phyloP scores from a whole-genome alignment of 1,139 yeast species.

The Hansenula anomala region DNA sequence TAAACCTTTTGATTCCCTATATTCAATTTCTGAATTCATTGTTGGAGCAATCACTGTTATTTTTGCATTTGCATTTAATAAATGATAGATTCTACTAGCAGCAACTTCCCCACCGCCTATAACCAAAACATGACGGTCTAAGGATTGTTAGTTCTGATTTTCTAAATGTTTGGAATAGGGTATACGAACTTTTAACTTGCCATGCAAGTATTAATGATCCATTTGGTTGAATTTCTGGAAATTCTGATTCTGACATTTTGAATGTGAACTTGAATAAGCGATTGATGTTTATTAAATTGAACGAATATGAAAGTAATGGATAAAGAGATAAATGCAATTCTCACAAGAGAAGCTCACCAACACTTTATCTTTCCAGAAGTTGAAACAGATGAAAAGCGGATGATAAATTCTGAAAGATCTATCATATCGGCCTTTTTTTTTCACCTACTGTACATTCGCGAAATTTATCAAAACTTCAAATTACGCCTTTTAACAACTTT shows the following conservation, averaged over 20 bases:
- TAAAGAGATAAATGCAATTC: too few relatives aligned
- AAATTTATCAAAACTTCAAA: too few relatives aligned
- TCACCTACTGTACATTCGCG: too few relatives aligned
- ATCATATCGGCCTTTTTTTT: neutral
- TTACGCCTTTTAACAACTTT: too few relatives aligned
- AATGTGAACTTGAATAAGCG: neutral
- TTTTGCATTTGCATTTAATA: constrained; percentile 64
- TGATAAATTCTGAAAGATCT: neutral
- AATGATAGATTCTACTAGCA: constrained; percentile 59
- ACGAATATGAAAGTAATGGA: neutral
- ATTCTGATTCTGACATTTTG: constrained; percentile 1
- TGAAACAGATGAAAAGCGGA: neutral
- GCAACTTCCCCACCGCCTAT: constrained; percentile 87
- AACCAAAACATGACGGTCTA: constrained; percentile 52
- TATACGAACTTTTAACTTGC: constrained; percentile 35
- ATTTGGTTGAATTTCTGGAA: constrained; percentile 24
- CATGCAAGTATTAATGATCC: constrained; percentile 46
- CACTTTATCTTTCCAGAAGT: too few relatives aligned
- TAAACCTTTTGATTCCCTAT: constrained; percentile 37
- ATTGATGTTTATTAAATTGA: too few relatives aligned
- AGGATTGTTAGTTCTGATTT: too few relatives aligned
- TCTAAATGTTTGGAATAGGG: too few relatives aligned
- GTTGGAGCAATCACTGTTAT: constrained; percentile 64
- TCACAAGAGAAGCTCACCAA: too few relatives aligned
- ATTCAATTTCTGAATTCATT: constrained; percentile 37